Evolutionary conservation across 1,284 basidiomycete genomes (phyloP).

Genomic region (Serendipita sp.): DNA sequence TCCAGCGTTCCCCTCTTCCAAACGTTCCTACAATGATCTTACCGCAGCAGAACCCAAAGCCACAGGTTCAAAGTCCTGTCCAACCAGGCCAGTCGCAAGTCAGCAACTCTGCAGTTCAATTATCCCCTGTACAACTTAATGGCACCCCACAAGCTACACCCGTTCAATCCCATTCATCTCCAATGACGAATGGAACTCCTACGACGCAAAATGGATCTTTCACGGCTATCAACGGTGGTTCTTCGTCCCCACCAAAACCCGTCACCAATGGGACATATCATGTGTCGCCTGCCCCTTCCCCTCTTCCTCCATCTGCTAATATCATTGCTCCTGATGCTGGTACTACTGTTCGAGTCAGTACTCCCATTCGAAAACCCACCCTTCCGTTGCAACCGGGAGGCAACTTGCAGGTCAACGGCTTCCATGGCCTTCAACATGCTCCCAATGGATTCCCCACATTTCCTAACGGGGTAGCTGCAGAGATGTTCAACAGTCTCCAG

Average conservation of each 20-base stretch:
- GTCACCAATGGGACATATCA: neutral
- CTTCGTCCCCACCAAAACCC: neutral
- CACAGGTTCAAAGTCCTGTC: neutral
- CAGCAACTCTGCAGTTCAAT: neutral
- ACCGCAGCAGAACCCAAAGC: neutral
- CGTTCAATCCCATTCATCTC: neutral
- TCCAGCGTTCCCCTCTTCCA: neutral
- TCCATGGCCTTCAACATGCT: neutral
- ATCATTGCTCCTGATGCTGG: neutral
- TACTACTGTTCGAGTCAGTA: conserved; percentile 4
- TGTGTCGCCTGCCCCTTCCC: neutral
- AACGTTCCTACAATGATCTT: neutral
- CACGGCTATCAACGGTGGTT: neutral
- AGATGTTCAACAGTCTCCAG: neutral
- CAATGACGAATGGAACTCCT: conserved; percentile 3
- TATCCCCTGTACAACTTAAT: neutral
- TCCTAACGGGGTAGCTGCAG: neutral
- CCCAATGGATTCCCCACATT: neutral
- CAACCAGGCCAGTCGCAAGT: neutral
- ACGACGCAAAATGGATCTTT: neutral
- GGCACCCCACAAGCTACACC: neutral
- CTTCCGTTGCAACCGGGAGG: neutral
- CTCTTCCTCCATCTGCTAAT: neutral
- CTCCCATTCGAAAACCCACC: neutral
- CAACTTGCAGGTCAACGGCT: neutral